A percentile compares a stretch with the other conserved stretches of the same genome.
phyloP scores from a whole-genome alignment of 2,329 filamentous ascomycete genomes.

The Epichloe amarillans region DNA sequence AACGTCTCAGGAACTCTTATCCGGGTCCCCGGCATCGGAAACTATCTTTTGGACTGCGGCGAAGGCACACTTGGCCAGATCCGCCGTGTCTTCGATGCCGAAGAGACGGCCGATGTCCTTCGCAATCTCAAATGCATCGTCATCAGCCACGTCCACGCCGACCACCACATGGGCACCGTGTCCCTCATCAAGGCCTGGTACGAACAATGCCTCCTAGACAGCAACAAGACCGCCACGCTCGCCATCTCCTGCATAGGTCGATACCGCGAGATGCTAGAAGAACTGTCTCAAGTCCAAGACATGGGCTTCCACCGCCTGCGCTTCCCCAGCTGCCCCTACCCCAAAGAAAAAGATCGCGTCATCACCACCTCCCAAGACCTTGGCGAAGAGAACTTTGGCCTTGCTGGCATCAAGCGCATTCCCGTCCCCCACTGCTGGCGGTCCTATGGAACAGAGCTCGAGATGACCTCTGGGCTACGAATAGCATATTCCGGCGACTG shows the following conservation, averaged over 20 bases:
- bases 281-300: conserved; percentile 68
- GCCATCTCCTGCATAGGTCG: conserved; percentile 54
- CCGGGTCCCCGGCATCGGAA: conserved; percentile 72
- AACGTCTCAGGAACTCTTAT: conserved; percentile 87
- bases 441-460: conserved; percentile 63
- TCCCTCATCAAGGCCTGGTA: conserved; percentile 76
- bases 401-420: conserved; percentile 54
- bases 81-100: conserved; percentile 53
- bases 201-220: conserved; percentile 28
- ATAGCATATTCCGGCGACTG: conserved; percentile 93
- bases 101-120: conserved; percentile 58
- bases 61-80: conserved; percentile 88
- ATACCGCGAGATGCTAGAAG: conserved; percentile 65
- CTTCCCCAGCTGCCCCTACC: conserved; percentile 18
- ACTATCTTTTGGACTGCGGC: conserved; percentile 80
- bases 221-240: conserved; percentile 31
- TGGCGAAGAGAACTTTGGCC: conserved; percentile 39
- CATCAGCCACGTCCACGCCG: conserved; percentile 92
- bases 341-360: conserved; percentile 13
- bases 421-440: conserved; percentile 67
- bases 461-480: conserved; percentile 69
- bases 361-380: conserved; percentile 22
- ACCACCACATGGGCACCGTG: conserved; percentile 83
- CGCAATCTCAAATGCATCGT: conserved; percentile 68
- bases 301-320: conserved; percentile 48